Percentiles rank a stretch among this genome's conserved stretches.
These are phyloP conservation scores for Syzygium malaccense DNA, from an alignment of 441 rosid species.

Conservation along the genomic window DNA sequence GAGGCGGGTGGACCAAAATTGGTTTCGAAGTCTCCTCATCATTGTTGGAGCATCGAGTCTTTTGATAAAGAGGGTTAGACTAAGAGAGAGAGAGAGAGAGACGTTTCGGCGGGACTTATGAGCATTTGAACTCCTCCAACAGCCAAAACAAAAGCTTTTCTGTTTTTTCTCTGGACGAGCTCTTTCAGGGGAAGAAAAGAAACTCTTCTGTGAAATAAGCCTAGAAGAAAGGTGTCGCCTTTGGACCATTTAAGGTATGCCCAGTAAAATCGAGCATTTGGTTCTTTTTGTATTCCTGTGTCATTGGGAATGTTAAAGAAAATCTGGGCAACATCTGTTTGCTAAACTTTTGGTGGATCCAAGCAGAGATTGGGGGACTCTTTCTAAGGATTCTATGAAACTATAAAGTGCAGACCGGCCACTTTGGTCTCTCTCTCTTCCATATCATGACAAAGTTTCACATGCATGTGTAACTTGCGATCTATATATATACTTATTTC, in stretches of 20 bases:
- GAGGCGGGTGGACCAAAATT: neutral
- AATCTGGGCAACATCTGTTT: neutral
- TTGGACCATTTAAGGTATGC: neutral
- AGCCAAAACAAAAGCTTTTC: neutral
- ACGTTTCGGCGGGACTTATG: neutral
- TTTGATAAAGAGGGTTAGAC: neutral
- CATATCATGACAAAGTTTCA: neutral
- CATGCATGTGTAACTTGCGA: neutral
- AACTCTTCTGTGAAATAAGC: neutral
- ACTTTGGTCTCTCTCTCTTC: neutral
- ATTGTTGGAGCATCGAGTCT: neutral
- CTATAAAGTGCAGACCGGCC: neutral
- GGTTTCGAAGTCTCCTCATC: neutral
- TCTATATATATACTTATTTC: neutral
- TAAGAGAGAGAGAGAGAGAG: neutral
- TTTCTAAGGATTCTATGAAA: neutral
- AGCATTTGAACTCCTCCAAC: neutral
- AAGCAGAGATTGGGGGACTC: neutral
- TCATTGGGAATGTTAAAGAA: neutral
- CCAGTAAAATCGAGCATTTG: neutral
- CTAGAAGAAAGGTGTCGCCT: neutral
- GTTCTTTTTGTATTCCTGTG: neutral
- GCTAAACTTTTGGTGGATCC: neutral
- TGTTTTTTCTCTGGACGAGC: neutral
- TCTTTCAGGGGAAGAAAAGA: neutral